phyloP scores from a whole-genome alignment of 1,139 yeast genomes.

The Ogataea hybrid region DNA sequence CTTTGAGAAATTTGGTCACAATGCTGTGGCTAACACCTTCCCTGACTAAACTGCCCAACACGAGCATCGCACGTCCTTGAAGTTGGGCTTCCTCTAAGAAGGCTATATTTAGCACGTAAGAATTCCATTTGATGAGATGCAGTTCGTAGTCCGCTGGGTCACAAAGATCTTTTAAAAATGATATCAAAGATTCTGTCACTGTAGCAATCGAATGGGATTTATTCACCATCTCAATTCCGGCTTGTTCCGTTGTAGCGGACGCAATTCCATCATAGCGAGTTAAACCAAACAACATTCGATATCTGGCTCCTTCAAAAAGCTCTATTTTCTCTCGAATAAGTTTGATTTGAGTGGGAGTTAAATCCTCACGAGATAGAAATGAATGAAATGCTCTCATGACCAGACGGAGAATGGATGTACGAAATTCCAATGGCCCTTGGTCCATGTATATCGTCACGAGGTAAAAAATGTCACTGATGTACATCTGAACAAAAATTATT shows the following conservation, averaged over 20 bases:
- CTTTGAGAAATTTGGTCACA: conserved; percentile 40
- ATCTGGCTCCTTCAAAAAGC: conserved; percentile 68
- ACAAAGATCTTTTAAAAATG: conserved; percentile 54
- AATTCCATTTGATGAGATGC: conserved; percentile 72
- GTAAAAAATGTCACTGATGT: conserved; percentile 70
- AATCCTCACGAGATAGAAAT: conserved; percentile 56
- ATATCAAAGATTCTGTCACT: conserved; percentile 59
- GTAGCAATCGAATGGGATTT: conserved; percentile 59
- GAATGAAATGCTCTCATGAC: conserved; percentile 73
- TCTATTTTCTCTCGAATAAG: conserved; percentile 53
- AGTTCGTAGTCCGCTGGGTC: conserved; percentile 44
- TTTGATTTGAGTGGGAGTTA: conserved; percentile 43
- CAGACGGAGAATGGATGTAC: conserved; percentile 63
- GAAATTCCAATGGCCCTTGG: conserved; percentile 67
- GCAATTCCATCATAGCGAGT: conserved; percentile 56
- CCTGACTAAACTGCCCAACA: conserved; percentile 69
- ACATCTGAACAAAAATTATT: conserved; percentile 59
- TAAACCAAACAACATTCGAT: conserved; percentile 73
- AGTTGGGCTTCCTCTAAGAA: conserved; percentile 58
- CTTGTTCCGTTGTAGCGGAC: conserved; percentile 18
- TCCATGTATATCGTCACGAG: conserved; percentile 71
- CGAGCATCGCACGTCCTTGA: conserved; percentile 69
- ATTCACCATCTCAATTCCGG: conserved; percentile 34
- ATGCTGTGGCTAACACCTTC: conserved; percentile 62
- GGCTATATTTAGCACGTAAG: conserved; percentile 65